Evolutionary conservation across 2,329 filamentous ascomycete genomes (phyloP), one percentile per base, ranked within the genome.

Genomic region (Colletotrichum lini): DNA sequence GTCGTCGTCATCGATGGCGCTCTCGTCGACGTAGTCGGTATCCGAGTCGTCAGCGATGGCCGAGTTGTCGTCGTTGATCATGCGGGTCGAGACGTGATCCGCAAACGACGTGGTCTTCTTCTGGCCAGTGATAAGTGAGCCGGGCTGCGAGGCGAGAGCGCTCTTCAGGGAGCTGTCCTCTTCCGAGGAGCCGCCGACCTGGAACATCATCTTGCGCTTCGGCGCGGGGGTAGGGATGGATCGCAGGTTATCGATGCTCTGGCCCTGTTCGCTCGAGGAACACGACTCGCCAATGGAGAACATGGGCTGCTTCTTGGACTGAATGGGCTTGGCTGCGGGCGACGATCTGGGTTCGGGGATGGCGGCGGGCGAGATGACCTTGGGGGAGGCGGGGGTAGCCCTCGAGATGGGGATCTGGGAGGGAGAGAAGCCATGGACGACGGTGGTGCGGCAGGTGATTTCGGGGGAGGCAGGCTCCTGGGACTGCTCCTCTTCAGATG

Each of bases 381-480:
- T 85, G 53, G 82, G 73, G 82, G 90, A 77, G 85, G 89, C 73
- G 84, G 83, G 78, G 60, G 84, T 80, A 64, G 83, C 80, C 67
- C 83, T 78, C 73, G 85, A 77, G 59, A 84, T 67, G 68, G 84
- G 92, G 52, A 92, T 86, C 72, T 92, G 90, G 35, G 93, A 92
- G 2, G 93, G 94, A 6, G 93, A 94, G 82, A 98, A 98, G 69
- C 95, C 95, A 74, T 94, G 93, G 63, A 98, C 92, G 69, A 98
- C 89, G 73, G 92, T 95, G 50, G 79, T 80, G 72, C 78, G 79
- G 42, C 91, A 88, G 16, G 87, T 85, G 76, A 90, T 82, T 60
- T 90, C 89, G 2, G 81, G 74, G 8, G 80, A 77, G 7, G 80
- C 75, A 1, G 81, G 78, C 56, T 77, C 73, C 21, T 78, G 78